Percentiles rank a stretch among this genome's conserved stretches.
phyloP scores from a whole-genome alignment of 805 yeast species.

The Lipomyces yamanashiensis region DNA sequence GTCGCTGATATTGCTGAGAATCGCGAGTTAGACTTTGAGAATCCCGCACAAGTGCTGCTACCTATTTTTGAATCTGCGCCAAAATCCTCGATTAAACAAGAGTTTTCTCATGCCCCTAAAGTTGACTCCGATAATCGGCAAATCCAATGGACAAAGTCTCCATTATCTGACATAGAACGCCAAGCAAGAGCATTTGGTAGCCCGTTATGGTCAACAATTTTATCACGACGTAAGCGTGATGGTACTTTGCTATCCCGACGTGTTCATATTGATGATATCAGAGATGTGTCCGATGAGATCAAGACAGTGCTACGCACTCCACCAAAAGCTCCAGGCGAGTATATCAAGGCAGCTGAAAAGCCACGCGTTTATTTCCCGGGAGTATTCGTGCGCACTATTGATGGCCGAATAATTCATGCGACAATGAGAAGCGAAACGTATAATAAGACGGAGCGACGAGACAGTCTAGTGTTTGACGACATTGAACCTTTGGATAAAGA shows the following conservation, averaged over 20 bases:
- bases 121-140: constrained; percentile 12
- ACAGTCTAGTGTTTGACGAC: constrained; percentile 6
- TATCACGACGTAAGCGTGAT: constrained; percentile 1
- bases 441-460: constrained; percentile 10
- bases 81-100: not conserved
- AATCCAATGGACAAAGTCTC: constrained; percentile 16
- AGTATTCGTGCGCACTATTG: constrained; percentile 4
- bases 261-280: constrained; percentile 10
- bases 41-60: not conserved
- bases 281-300: not conserved
- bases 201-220: constrained; percentile 29
- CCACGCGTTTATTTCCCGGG: constrained; percentile 2
- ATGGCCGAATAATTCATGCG: constrained; percentile 1
- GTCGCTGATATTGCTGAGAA: constrained; percentile 1
- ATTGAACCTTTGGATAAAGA: not conserved
- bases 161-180: constrained; percentile 21
- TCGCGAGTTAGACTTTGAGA: not conserved
- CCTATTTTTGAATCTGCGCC: not conserved
- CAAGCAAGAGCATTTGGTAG: constrained; percentile 33
- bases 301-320: not conserved
- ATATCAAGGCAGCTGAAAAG: not conserved
- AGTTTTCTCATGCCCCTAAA: constrained; percentile 29
- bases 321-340: constrained; percentile 7
- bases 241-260: constrained; percentile 1
- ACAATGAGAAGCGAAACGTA: constrained; percentile 15